Evolutionary conservation across 2,329 filamentous ascomycete species (phyloP), one percentile per base, ranked within the genome.

Genomic region (Aspergillus fumigatus): DNA sequence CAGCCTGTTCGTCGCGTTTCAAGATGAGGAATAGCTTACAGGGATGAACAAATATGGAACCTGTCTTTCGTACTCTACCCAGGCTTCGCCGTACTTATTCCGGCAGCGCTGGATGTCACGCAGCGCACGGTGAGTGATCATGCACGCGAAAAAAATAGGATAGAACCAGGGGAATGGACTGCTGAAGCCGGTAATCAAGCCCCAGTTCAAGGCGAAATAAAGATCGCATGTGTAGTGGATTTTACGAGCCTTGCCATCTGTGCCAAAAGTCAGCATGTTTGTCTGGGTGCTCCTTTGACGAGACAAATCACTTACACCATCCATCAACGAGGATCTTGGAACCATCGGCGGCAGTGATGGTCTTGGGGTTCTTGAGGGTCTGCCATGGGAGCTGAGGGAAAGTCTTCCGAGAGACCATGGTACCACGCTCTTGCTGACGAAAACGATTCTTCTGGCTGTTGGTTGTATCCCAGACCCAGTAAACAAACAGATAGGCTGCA

Each of bases 381-480:
- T 89, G 89, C 88, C 90, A 97, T 7, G 90, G 91, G n/a, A 96
- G 83, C 73, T 93, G 89, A 4, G 92, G 92, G 79, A 96, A 96
- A 2, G 90, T 87, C 66, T 87, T 89, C 66, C 92, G 88, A 71
- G 85, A 79, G 52, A 88, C 75, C 52, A 73, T 64, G 32, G 86
- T 86, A 59, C 90, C 90, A 59, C 88, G 85, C 77, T 95, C 90
- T 75, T 85, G 82, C 62, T 88, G 84, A 54, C 92, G 87, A 84
- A 93, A 96, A 62, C 89, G 87, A 78, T 96, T 96, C 84, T 96
- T 96, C 76, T 96, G 92, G 69, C 86, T 90, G 79, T 96, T 96
- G 76, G 86, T 87, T 47, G 90, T 94, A 70, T 96, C 92, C 90
- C 92, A 96, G 55, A 95, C 81, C 84, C 90, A 93, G 80, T 96